phyloP scores from a whole-genome alignment of 140 eudicot species.

The Bidens hawaiensis region DNA sequence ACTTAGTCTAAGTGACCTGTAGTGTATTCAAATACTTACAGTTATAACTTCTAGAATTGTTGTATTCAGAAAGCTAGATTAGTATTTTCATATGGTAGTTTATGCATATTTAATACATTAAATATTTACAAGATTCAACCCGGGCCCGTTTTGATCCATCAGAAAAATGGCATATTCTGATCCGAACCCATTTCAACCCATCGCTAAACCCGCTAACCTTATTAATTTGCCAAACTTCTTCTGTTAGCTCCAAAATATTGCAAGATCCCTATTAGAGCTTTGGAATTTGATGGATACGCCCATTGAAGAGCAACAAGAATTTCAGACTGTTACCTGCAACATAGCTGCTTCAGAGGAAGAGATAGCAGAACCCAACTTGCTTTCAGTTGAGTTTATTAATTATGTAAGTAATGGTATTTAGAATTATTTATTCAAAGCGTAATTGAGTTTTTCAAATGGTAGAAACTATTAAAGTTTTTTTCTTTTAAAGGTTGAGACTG shows the following conservation, averaged over 20 bases:
- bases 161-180: neutral
- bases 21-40: neutral
- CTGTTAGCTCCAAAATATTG: slow-evolving; percentile 87
- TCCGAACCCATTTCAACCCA: neutral
- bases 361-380: slow-evolving; percentile 75
- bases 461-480: slow-evolving; percentile 7
- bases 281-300: slow-evolving; percentile 99
- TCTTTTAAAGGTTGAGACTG: slow-evolving; percentile 65
- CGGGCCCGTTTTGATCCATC: neutral
- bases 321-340: slow-evolving; percentile 77
- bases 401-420: slow-evolving; percentile 40
- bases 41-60: neutral
- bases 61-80: too few species aligned
- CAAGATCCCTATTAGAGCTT: slow-evolving; percentile 73
- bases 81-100: neutral
- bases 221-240: slow-evolving; percentile 9
- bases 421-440: neutral
- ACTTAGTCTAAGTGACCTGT: too few species aligned
- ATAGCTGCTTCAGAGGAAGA: slow-evolving; percentile 93
- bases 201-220: neutral
- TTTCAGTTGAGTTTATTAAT: slow-evolving; percentile 57
- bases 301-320: slow-evolving; percentile 75
- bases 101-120: neutral
- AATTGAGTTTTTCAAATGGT: neutral
- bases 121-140: neutral